Percentiles rank a stretch among this genome's conserved stretches.
Evolutionary conservation across 768 basidiomycete genomes (phyloP).

Genomic region (Mycena leptocephala): DNA sequence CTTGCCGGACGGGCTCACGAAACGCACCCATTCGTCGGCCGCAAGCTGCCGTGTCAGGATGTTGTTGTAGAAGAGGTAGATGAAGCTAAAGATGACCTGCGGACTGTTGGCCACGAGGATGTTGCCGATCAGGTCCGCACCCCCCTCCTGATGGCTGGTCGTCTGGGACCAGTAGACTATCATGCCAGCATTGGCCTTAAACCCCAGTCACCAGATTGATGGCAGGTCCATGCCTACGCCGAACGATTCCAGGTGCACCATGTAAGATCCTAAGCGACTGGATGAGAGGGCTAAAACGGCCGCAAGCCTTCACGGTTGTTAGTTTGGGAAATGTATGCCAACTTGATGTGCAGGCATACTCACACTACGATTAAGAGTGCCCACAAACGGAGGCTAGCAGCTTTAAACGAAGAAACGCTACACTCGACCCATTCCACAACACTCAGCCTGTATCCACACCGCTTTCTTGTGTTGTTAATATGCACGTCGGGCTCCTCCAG

Average conservation of each 20-base stretch:
- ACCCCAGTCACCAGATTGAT: neutral
- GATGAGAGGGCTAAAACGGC: neutral
- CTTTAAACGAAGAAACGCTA: neutral
- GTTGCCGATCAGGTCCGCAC: neutral
- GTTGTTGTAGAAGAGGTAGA: neutral
- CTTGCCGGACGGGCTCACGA: neutral
- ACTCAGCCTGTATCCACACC: neutral
- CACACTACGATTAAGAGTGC: neutral
- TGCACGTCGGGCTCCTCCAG: neutral
- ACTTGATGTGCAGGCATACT: neutral
- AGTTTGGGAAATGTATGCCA: neutral
- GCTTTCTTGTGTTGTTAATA: neutral
- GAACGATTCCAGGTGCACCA: neutral
- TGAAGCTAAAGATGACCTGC: neutral
- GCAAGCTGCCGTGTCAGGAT: neutral
- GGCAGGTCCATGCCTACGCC: neutral
- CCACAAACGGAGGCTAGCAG: neutral
- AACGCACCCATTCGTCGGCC: conserved; percentile 1
- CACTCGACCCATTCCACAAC: neutral
- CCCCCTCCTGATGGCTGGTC: neutral
- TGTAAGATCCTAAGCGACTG: neutral
- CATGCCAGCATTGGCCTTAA: neutral
- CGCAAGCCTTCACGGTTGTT: neutral
- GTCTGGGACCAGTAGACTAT: neutral
- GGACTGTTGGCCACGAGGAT: neutral